phyloP scores from a whole-genome alignment of 495 filamentous ascomycete genomes.

The Penicillium goetzii region DNA sequence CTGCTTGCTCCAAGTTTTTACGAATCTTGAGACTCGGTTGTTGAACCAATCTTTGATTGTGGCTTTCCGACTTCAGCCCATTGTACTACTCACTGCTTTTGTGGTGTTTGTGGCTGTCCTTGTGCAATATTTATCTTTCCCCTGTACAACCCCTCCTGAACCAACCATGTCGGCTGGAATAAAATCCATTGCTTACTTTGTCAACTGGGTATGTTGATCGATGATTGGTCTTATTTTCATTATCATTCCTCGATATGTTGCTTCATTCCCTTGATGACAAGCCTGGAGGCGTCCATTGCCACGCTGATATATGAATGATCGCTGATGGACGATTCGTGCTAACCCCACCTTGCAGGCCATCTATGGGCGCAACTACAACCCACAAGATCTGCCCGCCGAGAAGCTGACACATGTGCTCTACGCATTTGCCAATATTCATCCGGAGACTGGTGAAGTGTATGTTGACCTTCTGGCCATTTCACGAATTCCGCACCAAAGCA shows the following conservation, averaged over 20 bases:
- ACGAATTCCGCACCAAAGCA: background rate
- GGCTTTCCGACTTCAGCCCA: constrained; percentile 23
- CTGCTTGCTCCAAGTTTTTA: background rate
- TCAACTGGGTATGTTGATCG: constrained; percentile 55
- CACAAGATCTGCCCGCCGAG: constrained; percentile 83
- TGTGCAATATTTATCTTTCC: constrained; percentile 21
- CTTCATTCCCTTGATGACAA: background rate
- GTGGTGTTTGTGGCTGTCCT: constrained; percentile 31
- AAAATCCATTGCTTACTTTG: constrained; percentile 58
- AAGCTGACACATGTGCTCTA: constrained; percentile 94
- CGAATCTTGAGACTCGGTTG: background rate
- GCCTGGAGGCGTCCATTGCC: background rate
- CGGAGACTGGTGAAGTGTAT: constrained; percentile 78
- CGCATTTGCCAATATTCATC: constrained; percentile 80
- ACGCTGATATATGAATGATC: background rate
- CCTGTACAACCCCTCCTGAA: constrained; percentile 21
- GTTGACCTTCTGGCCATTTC: constrained; percentile 19
- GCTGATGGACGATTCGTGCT: background rate
- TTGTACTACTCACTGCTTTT: constrained; percentile 21
- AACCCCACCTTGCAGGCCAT: constrained; percentile 64
- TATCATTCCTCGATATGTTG: background rate
- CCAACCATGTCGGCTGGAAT: constrained; percentile 39
- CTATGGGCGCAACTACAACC: constrained; percentile 80
- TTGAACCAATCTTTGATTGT: constrained; percentile 12
- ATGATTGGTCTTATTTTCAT: background rate